Base-by-base conservation (phyloP, 2,329 filamentous ascomycete species). In the Colletotrichum trifolii region DNA sequence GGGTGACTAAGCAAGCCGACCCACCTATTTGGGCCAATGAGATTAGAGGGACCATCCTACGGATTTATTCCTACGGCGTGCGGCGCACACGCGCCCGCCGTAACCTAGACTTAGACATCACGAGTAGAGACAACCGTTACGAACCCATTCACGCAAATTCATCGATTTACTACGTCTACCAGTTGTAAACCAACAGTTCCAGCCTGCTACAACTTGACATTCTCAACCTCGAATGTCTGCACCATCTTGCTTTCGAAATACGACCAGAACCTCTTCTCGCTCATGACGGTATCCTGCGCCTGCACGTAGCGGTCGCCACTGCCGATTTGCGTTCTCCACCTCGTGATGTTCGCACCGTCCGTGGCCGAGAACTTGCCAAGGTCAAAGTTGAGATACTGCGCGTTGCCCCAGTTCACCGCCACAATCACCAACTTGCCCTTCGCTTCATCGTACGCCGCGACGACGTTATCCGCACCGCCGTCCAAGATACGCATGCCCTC, bases 371-470 rank as follows among this genome's bases (percentile, higher is more conserved):
- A 81, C 35, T 60, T 67, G 2, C 73, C 73, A 25, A 81, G 66
- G 34, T 81, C 78, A 67, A 81, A 81, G 63, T 74, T 76, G 40
- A 79, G 64, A 54, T 78, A 75, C 68, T 79, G 77, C 17, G 73
- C 72, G 10, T 50, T 52, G 25, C 70, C 75, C 74, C 75, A 81
- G 69, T 82, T 82, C 12, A 77, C 74, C 6, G 76, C 77, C 5
- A 80, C 76, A 59, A 81, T 74, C 11, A 79, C 68, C 56, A 81
- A 70, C 70, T 74, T 79, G 57, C 72, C 69, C 6, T 48, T 69
- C 33, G 49, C 52, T 2, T 70, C 58, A 49, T 81, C 77, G 55
- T 81, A 81, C 11, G 79, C 79, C 17, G 78, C 78, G 9, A 79
- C 73, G 1, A 74, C 73, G 54, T 77, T 74, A 46, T 76, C 73